phyloP scores from a whole-genome alignment of 192 early-diverging fungal genomes.

The Rhizoclosmatium globosum region DNA sequence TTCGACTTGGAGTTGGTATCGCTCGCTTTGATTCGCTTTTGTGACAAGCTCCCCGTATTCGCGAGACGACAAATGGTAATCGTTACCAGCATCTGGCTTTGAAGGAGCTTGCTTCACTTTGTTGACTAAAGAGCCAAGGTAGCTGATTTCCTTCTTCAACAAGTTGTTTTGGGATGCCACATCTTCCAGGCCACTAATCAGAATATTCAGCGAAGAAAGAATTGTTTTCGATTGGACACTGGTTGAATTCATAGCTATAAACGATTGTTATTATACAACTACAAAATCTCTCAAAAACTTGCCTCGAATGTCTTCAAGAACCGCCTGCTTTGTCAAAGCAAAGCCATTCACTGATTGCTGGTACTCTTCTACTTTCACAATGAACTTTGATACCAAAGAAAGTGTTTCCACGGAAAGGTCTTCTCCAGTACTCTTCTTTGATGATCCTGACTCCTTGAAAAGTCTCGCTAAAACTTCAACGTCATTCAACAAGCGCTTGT shows the following conservation, averaged over 20 bases:
- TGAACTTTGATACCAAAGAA: constrained; percentile 26
- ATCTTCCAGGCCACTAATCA: constrained; percentile 41
- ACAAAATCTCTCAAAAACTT: neutral
- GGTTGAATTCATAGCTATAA: neutral
- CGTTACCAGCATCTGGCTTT: neutral
- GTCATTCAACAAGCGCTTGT: constrained; percentile 34
- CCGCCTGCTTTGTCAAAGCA: constrained; percentile 32
- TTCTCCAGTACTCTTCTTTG: neutral
- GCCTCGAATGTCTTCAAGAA: constrained; percentile 28
- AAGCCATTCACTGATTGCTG: constrained; percentile 32
- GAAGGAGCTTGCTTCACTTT: neutral
- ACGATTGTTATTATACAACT: neutral
- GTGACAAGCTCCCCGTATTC: constrained; percentile 50
- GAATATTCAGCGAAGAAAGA: constrained; percentile 36
- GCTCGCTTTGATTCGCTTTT: constrained; percentile 32
- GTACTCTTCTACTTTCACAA: constrained; percentile 40
- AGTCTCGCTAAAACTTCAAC: constrained; percentile 27
- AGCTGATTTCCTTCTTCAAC: constrained; percentile 30
- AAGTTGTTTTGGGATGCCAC: constrained; percentile 32
- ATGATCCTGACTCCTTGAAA: constrained; percentile 28
- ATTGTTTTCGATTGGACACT: constrained; percentile 35
- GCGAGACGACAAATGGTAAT: constrained; percentile 23
- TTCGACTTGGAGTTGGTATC: constrained; percentile 44
- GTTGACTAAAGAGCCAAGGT: constrained; percentile 23
- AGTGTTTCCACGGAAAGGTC: constrained; percentile 14